A percentile compares a stretch with the other conserved stretches of the same genome.
phyloP scores from a whole-genome alignment of 148 eudicot genomes.

The Drosera capensis region DNA sequence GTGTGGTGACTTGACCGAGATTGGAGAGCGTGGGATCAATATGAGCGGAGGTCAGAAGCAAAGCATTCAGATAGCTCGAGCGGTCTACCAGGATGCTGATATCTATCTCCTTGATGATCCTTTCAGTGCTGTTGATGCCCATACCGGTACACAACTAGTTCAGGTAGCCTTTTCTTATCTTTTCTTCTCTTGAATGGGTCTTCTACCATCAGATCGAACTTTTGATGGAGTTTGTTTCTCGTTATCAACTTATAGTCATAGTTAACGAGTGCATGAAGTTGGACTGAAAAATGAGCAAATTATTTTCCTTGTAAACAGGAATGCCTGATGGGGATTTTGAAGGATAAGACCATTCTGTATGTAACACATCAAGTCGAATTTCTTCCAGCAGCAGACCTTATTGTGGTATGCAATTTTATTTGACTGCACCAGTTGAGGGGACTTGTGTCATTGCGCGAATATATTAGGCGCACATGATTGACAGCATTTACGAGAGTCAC shows the following conservation, averaged over 20 bases:
- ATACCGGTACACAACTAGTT: slow-evolving; percentile 87
- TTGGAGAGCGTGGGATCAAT: slow-evolving; percentile 92
- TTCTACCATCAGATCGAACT: too few species aligned
- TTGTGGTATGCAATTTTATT: slow-evolving; percentile 42
- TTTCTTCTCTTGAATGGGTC: background rate
- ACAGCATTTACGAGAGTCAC: too few species aligned
- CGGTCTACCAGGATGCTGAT: slow-evolving; percentile 88
- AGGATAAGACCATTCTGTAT: slow-evolving; percentile 71
- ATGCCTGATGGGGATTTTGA: slow-evolving; percentile 78
- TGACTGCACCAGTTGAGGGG: background rate
- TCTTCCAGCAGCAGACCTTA: slow-evolving; percentile 97
- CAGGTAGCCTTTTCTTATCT: slow-evolving; percentile 29
- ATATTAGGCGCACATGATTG: too few species aligned
- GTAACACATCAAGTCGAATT: slow-evolving; percentile 98
- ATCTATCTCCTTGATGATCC: slow-evolving; percentile 95
- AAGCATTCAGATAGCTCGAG: slow-evolving; percentile 96
- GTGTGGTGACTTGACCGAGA: slow-evolving; percentile 79
- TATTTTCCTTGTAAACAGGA: slow-evolving; percentile 32
- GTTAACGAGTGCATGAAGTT: background rate
- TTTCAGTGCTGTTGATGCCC: slow-evolving; percentile 98
- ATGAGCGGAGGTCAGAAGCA: slow-evolving; percentile 99
- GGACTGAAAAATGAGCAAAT: background rate
- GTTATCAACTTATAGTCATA: background rate
- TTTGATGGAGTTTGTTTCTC: too few species aligned
- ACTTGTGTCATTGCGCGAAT: too few species aligned